Percentiles rank a stretch among this genome's conserved stretches.
These are phyloP conservation scores for Batkoa obscura DNA, from an alignment of 371 early-diverging fungal species.

Conservation along the genomic window DNA sequence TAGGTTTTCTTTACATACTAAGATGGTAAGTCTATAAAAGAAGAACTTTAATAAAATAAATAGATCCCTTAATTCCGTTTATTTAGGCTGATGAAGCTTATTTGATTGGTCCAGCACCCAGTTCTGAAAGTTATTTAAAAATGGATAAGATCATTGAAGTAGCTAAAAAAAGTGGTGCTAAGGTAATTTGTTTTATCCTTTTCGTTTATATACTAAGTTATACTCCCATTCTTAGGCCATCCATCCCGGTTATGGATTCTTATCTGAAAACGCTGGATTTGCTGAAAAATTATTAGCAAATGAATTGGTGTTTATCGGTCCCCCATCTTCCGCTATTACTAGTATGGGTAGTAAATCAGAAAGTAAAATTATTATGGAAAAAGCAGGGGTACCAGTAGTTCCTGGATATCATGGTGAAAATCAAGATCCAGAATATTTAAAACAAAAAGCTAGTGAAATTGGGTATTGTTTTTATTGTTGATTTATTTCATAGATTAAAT, in stretches of 20 bases:
- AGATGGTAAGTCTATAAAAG: conserved; percentile 24
- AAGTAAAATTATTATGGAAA: conserved; percentile 78
- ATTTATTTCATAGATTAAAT: background rate
- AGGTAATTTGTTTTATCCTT: conserved; percentile 20
- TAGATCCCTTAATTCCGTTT: background rate
- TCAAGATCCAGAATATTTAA: conserved; percentile 54
- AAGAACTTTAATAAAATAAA: background rate
- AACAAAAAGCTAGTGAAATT: conserved; percentile 56
- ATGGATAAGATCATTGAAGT: conserved; percentile 70
- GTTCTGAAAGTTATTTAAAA: conserved; percentile 67
- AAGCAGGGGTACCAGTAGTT: conserved; percentile 75
- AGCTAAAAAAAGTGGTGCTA: conserved; percentile 61
- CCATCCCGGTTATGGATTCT: conserved; percentile 91
- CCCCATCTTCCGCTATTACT: conserved; percentile 71
- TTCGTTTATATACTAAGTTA: background rate
- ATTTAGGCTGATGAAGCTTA: conserved; percentile 84
- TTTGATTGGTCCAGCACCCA: conserved; percentile 72
- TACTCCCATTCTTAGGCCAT: conserved; percentile 59
- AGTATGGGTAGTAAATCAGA: conserved; percentile 92
- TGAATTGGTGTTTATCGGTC: conserved; percentile 77
- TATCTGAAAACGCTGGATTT: conserved; percentile 89
- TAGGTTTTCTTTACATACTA: conserved; percentile 54
- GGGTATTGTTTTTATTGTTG: conserved; percentile 17
- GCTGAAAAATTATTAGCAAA: conserved; percentile 49
- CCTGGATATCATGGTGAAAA: conserved; percentile 88